Evolutionary conservation across 2,329 filamentous ascomycete genomes (phyloP).

Genomic region (Domatiomyces globalis): DNA sequence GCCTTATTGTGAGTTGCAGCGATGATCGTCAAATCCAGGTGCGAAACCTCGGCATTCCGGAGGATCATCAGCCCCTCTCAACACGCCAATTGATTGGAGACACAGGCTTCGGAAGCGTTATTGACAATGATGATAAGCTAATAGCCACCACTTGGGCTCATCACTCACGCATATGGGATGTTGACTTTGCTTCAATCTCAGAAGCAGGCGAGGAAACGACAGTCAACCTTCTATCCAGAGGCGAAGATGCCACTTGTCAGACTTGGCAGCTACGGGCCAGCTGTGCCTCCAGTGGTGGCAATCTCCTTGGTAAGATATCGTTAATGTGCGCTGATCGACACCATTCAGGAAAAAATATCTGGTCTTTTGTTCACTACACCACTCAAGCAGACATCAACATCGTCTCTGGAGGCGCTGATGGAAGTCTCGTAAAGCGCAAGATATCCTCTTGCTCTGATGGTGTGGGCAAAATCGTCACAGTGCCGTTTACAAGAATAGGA

Average conservation of each 20-base stretch:
- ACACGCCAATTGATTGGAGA: conserved; percentile 27
- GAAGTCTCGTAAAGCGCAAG: conserved; percentile 36
- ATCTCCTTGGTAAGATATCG: conserved; percentile 16
- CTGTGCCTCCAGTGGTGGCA: conserved; percentile 6
- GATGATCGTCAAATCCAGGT: conserved; percentile 82
- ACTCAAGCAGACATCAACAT: conserved; percentile 30
- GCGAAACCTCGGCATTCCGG: conserved; percentile 59
- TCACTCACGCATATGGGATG: conserved; percentile 74
- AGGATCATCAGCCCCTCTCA: neutral
- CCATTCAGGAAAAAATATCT: conserved; percentile 82
- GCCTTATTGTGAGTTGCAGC: conserved; percentile 80
- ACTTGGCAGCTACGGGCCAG: conserved; percentile 49
- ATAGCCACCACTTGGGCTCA: conserved; percentile 68
- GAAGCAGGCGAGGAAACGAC: conserved; percentile 13
- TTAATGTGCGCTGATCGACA: conserved; percentile 44
- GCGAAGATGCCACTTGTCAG: conserved; percentile 68
- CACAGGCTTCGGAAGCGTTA: conserved; percentile 48
- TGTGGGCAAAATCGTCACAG: neutral
- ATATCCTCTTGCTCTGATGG: conserved; percentile 9
- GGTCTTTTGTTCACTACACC: conserved; percentile 47
- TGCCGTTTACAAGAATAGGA: neutral
- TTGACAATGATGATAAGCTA: conserved; percentile 20
- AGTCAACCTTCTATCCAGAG: conserved; percentile 57
- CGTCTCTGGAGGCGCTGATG: conserved; percentile 75
- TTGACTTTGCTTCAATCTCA: conserved; percentile 46